Evolutionary conservation across 1,139 yeast genomes (phyloP).

Genomic region (Lodderomyces orthopsilosis): DNA sequence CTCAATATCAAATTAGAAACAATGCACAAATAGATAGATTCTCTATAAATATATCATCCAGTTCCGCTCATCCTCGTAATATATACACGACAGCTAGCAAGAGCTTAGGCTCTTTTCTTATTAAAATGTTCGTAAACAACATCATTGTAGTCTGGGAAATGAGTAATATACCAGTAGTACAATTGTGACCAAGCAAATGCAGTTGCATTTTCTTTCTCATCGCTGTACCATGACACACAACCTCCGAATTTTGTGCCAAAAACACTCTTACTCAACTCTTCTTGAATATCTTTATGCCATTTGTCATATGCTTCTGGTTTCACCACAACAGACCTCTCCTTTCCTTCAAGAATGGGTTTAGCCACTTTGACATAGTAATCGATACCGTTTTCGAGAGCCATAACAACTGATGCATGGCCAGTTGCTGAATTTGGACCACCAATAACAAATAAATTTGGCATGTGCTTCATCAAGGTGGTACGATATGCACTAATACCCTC

Average conservation of each 20-base stretch:
- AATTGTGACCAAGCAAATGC: slow-evolving; percentile 43
- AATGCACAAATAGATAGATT: too few species aligned
- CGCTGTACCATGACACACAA: slow-evolving; percentile 41
- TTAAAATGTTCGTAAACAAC: slow-evolving; percentile 15
- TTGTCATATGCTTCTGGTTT: slow-evolving; percentile 33
- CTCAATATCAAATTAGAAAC: too few species aligned
- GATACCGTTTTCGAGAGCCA: slow-evolving; percentile 40
- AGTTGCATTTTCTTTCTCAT: slow-evolving; percentile 28
- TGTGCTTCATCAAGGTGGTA: slow-evolving; percentile 31
- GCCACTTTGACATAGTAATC: slow-evolving; percentile 25
- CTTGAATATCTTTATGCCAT: slow-evolving; percentile 34
- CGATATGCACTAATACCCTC: slow-evolving; percentile 38
- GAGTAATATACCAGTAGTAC: slow-evolving; percentile 29
- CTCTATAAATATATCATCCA: background rate
- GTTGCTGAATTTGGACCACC: slow-evolving; percentile 47
- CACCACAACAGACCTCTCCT: slow-evolving; percentile 29
- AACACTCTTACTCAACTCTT: slow-evolving; percentile 27
- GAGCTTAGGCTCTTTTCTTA: slow-evolving; percentile 4
- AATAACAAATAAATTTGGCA: slow-evolving; percentile 37
- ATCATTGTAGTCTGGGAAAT: slow-evolving; percentile 29
- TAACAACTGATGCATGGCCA: slow-evolving; percentile 44
- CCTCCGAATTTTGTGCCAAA: slow-evolving; percentile 45
- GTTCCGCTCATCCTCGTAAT: background rate
- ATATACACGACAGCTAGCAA: background rate
- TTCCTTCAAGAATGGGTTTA: slow-evolving; percentile 29